phyloP scores from a whole-genome alignment of 345 rosid species.

The Euphorbia peplus region DNA sequence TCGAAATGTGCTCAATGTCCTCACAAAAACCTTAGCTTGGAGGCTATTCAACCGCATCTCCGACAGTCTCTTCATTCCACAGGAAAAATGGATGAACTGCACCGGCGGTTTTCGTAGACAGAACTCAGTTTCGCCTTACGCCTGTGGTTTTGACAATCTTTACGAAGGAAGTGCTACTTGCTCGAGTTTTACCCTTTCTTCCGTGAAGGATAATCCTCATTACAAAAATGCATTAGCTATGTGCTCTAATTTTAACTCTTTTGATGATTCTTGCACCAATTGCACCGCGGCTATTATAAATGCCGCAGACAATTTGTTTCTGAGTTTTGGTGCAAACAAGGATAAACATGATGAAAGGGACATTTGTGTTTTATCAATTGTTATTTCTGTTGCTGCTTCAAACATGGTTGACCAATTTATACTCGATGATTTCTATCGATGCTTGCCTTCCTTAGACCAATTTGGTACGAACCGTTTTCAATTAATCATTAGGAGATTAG shows the following conservation, averaged over 20 bases:
- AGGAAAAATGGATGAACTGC: slow-evolving; percentile 35
- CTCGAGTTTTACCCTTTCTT: slow-evolving; percentile 26
- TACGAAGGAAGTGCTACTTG: slow-evolving; percentile 27
- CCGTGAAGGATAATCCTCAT: not conserved
- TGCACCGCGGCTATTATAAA: slow-evolving; percentile 28
- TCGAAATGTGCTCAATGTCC: slow-evolving; percentile 36
- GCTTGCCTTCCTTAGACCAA: slow-evolving; percentile 38
- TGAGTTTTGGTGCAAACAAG: not conserved
- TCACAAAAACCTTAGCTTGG: slow-evolving; percentile 40
- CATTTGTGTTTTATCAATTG: slow-evolving; percentile 35
- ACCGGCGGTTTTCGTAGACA: slow-evolving; percentile 20
- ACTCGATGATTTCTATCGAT: slow-evolving; percentile 38
- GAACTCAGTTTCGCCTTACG: slow-evolving; percentile 11
- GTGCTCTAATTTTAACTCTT: slow-evolving; percentile 40
- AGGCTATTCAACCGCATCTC: slow-evolving; percentile 4
- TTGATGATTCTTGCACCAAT: slow-evolving; percentile 18
- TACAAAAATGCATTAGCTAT: slow-evolving; percentile 12
- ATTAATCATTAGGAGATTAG: not conserved
- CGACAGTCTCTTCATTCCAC: slow-evolving; percentile 28
- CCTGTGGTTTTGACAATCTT: slow-evolving; percentile 42
- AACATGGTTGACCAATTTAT: slow-evolving; percentile 12
- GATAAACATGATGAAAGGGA: slow-evolving; percentile 12
- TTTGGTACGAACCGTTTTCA: slow-evolving; percentile 28
- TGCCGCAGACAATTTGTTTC: slow-evolving; percentile 7
- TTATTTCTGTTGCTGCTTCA: slow-evolving; percentile 40